Evolutionary conservation across 2,329 filamentous ascomycete genomes (phyloP), one percentile per base, ranked within the genome.

Genomic region (Podosphaera xanthii): DNA sequence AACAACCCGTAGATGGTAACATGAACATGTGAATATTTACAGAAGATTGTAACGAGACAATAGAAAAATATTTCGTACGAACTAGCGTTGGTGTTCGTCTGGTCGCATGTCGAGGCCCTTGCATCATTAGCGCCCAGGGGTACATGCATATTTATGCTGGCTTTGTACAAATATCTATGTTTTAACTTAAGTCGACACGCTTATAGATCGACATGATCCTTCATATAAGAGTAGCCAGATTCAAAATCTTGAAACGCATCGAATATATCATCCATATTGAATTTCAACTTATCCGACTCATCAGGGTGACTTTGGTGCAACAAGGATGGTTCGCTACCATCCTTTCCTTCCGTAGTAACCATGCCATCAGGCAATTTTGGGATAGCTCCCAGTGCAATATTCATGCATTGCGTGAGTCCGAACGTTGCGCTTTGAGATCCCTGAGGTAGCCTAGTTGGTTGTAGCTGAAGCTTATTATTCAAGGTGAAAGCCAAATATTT

Each of bases 401-500:
- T 54, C 52, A 54, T 54, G 34, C 52, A 54, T 31, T 54, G 52
- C 4, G 52, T 54, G 34, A 54, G 52, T 8, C 52, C 52, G 36
- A 22, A 22, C 22, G 22, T 22, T 22, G 34, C 30, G 34, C 52
- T 54, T 33, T 54, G 34, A n/a, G 33, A 54, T 54, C 52, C 52
- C 35, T 54, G 52, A 31, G 52, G 31, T 22, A 54, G 31, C 35
- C 52, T 35, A 14, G 52, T 38, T 14, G 34, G 52, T 22, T 54
- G 52, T 36, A 54, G 30, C 52, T 54, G 31, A 54, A 34, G 52
- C 52, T 36, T 54, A 34, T 54, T 54, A 38, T 54, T 54, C 33
- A 54, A 54, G 30, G 52, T 54, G 52, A 54, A 54, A 10, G 52
- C 34, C 34, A 54, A 54, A 38, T 54, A 54, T 38, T 54, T 54